Conservation (phyloP, 129 eudicot species). For the carrot (Daucus carota) region DH1_v3.0 NC_030386.2:5695501-5696000, state of each 20-base stretch:
- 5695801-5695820: background rate
- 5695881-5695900: conserved; percentile 96
- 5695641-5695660: background rate
- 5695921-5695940: background rate
- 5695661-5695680: background rate
- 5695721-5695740: conserved; percentile 71
- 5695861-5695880: conserved; percentile 94
- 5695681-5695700: conserved; percentile 11
- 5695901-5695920: conserved; percentile 43
- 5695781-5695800: background rate
- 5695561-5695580: conserved; percentile 87
- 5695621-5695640: conserved; percentile 3
- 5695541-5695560: conserved; percentile 86
- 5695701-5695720: conserved; percentile 75
- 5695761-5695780: background rate
- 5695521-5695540: conserved; percentile 66
- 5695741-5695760: conserved; percentile 78
- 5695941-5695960: background rate
- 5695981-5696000: background rate
- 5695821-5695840: conserved; percentile 35
- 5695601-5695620: background rate
- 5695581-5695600: conserved; percentile 30
- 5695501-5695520: conserved; percentile 67
- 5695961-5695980: background rate
- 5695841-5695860: conserved; percentile 96